phyloP scores from a whole-genome alignment of 1,284 basidiomycete genomes.

The Tylopilus sp. region DNA sequence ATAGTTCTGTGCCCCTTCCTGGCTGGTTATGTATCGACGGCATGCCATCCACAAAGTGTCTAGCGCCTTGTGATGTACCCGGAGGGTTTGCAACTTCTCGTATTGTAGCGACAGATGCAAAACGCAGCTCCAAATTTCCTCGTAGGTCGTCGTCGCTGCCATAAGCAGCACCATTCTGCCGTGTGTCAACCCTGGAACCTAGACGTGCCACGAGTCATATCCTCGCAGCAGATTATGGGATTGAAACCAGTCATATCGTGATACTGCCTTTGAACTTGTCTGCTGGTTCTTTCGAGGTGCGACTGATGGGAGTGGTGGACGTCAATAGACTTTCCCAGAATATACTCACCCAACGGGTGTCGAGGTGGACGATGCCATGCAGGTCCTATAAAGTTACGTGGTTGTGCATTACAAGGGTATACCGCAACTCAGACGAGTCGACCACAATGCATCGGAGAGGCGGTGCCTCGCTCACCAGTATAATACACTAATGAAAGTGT shows the following conservation, averaged over 20 bases:
- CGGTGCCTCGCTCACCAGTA: neutral
- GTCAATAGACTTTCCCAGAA: constrained; percentile 15
- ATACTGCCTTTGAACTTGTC: constrained; percentile 35
- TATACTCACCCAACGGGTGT: too few species aligned
- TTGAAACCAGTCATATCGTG: constrained; percentile 65
- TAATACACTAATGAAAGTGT: neutral
- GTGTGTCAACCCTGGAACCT: neutral
- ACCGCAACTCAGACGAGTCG: constrained; percentile 35
- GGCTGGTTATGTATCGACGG: too few species aligned
- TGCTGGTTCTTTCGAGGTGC: constrained; percentile 36
- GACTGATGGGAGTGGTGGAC: constrained; percentile 15
- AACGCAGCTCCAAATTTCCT: constrained; percentile 33
- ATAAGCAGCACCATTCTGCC: constrained; percentile 40
- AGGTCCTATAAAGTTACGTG: constrained; percentile 64
- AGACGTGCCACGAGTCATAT: neutral
- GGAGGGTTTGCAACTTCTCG: constrained; percentile 37
- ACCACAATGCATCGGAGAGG: neutral
- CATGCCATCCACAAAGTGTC: too few species aligned
- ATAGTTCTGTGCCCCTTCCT: too few species aligned
- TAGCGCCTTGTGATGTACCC: constrained; percentile 56
- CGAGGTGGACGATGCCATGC: constrained; percentile 59
- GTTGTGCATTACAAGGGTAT: constrained; percentile 60
- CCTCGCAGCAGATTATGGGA: constrained; percentile 65
- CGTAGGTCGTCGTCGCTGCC: constrained; percentile 18
- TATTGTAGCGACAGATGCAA: constrained; percentile 31